A percentile compares a stretch with the other conserved stretches of the same genome.
Evolutionary conservation across 352 stramenopile species (phyloP).

Genomic region (Aphanomyces euteiches): DNA sequence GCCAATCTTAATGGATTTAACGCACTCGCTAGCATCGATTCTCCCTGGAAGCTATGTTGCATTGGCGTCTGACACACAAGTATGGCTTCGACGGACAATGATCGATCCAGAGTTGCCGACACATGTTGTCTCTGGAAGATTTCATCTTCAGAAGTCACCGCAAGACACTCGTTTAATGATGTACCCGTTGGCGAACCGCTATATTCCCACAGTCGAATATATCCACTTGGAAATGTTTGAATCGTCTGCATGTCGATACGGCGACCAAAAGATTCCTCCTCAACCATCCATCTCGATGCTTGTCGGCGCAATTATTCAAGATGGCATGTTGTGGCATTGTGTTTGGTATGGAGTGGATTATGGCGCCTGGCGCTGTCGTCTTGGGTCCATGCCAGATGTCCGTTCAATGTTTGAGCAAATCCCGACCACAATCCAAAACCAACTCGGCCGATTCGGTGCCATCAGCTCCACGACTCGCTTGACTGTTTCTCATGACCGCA

Average conservation of each 20-base stretch:
- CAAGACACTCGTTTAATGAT: not conserved
- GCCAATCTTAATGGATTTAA: no score
- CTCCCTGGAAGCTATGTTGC: slow-evolving; percentile 17
- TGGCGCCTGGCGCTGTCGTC: slow-evolving; percentile 18
- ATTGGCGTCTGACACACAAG: not conserved
- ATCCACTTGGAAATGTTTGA: slow-evolving; percentile 18
- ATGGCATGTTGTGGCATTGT: slow-evolving; percentile 24
- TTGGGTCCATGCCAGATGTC: not conserved
- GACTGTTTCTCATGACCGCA: slow-evolving; percentile 2
- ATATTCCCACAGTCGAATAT: slow-evolving; percentile 4
- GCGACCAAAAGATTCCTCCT: slow-evolving; percentile 1
- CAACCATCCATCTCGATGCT: slow-evolving; percentile 7
- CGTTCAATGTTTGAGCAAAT: not conserved
- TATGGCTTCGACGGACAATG: not conserved
- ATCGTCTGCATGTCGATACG: not conserved
- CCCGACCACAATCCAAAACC: not conserved
- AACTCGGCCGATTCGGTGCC: slow-evolving; percentile 6
- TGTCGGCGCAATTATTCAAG: slow-evolving; percentile 10
- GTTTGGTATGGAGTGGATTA: slow-evolving; percentile 22
- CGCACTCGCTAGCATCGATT: not conserved
- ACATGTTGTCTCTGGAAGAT: no score
- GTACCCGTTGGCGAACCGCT: slow-evolving; percentile 1
- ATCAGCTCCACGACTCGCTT: slow-evolving; percentile 13
- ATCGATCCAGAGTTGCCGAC: no score
- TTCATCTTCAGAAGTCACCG: not conserved